Evolutionary conservation across 345 rosid genomes (phyloP), one percentile per base, ranked within the genome.

Genomic region (Pistacia atlantica): DNA sequence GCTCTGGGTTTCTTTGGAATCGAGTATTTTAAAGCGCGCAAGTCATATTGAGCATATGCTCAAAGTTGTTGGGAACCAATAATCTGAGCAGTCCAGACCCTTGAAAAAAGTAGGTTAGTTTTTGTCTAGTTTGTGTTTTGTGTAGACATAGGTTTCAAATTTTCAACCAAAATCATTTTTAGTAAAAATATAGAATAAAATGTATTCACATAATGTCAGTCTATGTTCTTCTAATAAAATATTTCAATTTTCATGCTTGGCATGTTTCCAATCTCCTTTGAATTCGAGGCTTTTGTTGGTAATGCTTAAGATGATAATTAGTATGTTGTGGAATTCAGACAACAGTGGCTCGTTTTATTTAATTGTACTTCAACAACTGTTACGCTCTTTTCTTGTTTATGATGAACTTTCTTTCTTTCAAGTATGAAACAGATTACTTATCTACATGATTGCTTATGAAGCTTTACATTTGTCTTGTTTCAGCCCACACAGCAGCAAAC

Each of bases 401-500:
- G 12, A 33, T 10, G 31, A 52, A 33, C 37, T 18, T 31, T 38
- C 54, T 37, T 16, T 69, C 69, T 10, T 54, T 18, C 13, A 54
- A 16, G 28, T 11, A 52, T 52, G 46, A 54, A 45, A 42, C 14
- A 38, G 57, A 51, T 56, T 63, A 14, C 12, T 57, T 38, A n/a
- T 37, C 25, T 3, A 17, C 61, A 8, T 17, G 12, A 55, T 70
- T 48, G 66, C 2, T 48, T 48, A 12, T 25, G 57, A 54, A 13
- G 6, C 38, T 71, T 54, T 54, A 14, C 16, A 54, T 54, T 51
- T 51, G 3, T 51, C n/a, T 16, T 54, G 79, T 75, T 64, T 65
- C 78, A 96, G 99, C 98, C 98, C 75, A 93, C 99, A 37, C 98
- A 96, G 82, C 98, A 96, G 80, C 98, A 91, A 87, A 96, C 97